phyloP scores from a whole-genome alignment of 2,329 filamentous ascomycete genomes.

The Colletotrichum spinosum region DNA sequence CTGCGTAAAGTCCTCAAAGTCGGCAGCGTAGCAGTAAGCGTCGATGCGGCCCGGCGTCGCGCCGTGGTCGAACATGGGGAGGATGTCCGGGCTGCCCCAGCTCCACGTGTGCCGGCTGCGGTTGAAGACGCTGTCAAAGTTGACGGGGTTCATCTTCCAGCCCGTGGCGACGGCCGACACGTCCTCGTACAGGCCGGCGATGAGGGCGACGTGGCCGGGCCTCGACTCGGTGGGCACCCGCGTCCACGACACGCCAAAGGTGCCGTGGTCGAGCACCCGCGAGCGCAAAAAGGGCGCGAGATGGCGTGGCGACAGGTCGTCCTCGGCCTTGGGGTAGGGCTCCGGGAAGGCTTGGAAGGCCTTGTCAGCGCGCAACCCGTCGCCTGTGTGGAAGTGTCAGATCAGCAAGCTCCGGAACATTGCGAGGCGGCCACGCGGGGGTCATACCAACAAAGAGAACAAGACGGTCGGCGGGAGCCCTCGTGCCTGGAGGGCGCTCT shows the following conservation, averaged over 20 bases:
- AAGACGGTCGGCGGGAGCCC: conserved; percentile 87
- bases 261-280: conserved; percentile 87
- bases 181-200: conserved; percentile 96
- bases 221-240: conserved; percentile 96
- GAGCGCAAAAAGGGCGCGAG: conserved; percentile 93
- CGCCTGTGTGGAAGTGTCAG: conserved; percentile 62
- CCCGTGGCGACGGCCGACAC: conserved; percentile 97
- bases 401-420: neutral
- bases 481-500: conserved; percentile 66
- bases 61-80: conserved; percentile 97
- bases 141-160: conserved; percentile 98
- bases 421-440: conserved; percentile 1
- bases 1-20: conserved; percentile 90
- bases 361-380: conserved; percentile 96
- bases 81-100: conserved; percentile 97
- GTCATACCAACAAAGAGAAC: conserved; percentile 88
- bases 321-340: conserved; percentile 76
- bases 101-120: conserved; percentile 97
- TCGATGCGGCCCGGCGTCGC: conserved; percentile 89
- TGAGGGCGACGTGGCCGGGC: conserved; percentile 95
- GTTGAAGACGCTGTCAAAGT: conserved; percentile 99
- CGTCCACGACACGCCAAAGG: conserved; percentile 97
- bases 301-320: conserved; percentile 78
- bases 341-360: conserved; percentile 94
- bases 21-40: conserved; percentile 84